These are phyloP conservation scores for Hypoxylon sp. DNA, from an alignment of 2,329 filamentous ascomycete species.

Conservation along the genomic window DNA sequence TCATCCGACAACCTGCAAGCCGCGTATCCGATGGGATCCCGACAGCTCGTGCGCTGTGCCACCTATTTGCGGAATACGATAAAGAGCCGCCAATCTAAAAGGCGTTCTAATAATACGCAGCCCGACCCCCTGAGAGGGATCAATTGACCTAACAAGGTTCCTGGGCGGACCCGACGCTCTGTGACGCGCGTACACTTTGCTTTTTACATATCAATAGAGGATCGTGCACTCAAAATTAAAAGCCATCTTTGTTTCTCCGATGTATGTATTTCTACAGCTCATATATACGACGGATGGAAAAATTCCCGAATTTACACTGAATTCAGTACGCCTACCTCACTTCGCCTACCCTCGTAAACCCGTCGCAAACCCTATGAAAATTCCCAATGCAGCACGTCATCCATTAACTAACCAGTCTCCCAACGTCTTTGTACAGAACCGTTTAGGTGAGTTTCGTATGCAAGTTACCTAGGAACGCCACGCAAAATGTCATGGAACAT, in stretches of 20 bases:
- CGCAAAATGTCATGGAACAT: conserved; percentile 34
- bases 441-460: conserved; percentile 28
- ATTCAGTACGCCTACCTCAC: background rate
- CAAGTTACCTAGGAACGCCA: conserved; percentile 38
- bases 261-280: conserved; percentile 1
- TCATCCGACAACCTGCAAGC: background rate
- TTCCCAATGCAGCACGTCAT: conserved; percentile 14
- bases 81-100: background rate
- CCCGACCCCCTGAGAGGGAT: conserved; percentile 4
- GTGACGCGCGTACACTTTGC: conserved; percentile 9
- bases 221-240: background rate
- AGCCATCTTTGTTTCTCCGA: background rate
- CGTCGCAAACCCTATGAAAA: background rate
- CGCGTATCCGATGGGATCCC: background rate
- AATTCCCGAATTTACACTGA: background rate
- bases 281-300: conserved; percentile 3
- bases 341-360: background rate
- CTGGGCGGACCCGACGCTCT: background rate
- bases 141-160: background rate
- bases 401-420: conserved; percentile 3
- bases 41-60: background rate
- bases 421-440: conserved; percentile 3
- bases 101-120: background rate
- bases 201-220: background rate
- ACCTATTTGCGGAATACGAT: background rate